Percentiles rank a stretch among this genome's conserved stretches.
Conservation (phyloP, 768 basidiomycete species). For the Gloeophyllum trabeum region DNA sequence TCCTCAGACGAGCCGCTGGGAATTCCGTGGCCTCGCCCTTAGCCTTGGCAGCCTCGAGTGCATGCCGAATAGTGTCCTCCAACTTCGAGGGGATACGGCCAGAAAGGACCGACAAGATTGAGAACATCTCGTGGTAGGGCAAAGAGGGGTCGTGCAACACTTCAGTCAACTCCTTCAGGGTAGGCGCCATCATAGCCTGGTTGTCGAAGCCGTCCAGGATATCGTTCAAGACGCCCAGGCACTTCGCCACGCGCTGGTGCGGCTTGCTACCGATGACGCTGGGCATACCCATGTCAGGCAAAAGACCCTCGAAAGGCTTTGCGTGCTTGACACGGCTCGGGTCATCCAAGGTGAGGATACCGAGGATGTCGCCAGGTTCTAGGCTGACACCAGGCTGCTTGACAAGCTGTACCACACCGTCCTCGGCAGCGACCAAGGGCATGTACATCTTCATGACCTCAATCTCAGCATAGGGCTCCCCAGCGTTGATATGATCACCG, state of each 20-base stretch:
- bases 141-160: conserved; percentile 79
- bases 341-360: conserved; percentile 93
- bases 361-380: conserved; percentile 94
- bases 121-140: conserved; percentile 76
- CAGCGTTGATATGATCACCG: conserved; percentile 94
- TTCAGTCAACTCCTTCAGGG: conserved; percentile 77
- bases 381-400: conserved; percentile 97
- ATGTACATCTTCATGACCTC: conserved; percentile 99
- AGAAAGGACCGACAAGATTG: conserved; percentile 79
- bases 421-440: conserved; percentile 90
- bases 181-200: conserved; percentile 78
- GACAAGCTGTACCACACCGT: conserved; percentile 89
- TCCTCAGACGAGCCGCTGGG: conserved; percentile 79
- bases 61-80: conserved; percentile 73
- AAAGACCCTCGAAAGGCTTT: conserved; percentile 93
- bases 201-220: conserved; percentile 97
- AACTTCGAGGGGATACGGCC: conserved; percentile 90
- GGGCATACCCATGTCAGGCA: conserved; percentile 80
- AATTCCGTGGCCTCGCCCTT: conserved; percentile 78
- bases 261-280: conserved; percentile 82
- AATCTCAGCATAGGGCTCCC: conserved; percentile 96
- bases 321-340: conserved; percentile 95
- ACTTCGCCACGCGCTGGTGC: conserved; percentile 73
- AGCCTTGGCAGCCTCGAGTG: conserved; percentile 64
- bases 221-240: conserved; percentile 71